Evolutionary conservation across 1,139 yeast genomes (phyloP).

Genomic region (Scheffersomyces segobiensis): DNA sequence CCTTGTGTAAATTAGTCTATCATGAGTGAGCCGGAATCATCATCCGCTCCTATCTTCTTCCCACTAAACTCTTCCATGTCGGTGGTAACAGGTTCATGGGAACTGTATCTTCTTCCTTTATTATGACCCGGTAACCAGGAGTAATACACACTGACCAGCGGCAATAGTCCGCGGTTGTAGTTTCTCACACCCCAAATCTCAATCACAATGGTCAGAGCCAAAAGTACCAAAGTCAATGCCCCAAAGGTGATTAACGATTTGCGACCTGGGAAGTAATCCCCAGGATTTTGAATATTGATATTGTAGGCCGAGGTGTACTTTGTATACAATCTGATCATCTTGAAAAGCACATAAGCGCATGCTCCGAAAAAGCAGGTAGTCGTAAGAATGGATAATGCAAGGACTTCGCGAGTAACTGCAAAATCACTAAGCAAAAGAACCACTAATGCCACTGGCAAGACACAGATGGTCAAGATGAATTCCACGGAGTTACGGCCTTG

Average conservation of each 20-base stretch:
- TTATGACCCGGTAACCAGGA: conserved; percentile 17
- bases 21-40: neutral
- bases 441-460: conserved; percentile 48
- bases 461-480: conserved; percentile 50
- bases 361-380: conserved; percentile 40
- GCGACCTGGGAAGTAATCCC: conserved; percentile 47
- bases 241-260: conserved; percentile 52
- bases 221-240: conserved; percentile 42
- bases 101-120: neutral
- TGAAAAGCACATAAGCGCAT: conserved; percentile 51
- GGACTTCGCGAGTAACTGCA: conserved; percentile 40
- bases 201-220: conserved; percentile 36
- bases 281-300: conserved; percentile 19
- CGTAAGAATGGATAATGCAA: conserved; percentile 28
- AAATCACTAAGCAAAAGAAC: conserved; percentile 39
- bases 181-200: conserved; percentile 38
- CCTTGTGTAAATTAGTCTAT: neutral
- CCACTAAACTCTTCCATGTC: neutral
- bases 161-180: conserved; percentile 42
- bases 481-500: conserved; percentile 41
- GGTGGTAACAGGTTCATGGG: neutral
- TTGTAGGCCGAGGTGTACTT: conserved; percentile 33
- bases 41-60: neutral
- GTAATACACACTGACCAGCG: conserved; percentile 27
- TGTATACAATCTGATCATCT: conserved; percentile 49